Base-by-base conservation (phyloP, 1,284 basidiomycete genomes). In the Moniliophthora roreri region DNA sequence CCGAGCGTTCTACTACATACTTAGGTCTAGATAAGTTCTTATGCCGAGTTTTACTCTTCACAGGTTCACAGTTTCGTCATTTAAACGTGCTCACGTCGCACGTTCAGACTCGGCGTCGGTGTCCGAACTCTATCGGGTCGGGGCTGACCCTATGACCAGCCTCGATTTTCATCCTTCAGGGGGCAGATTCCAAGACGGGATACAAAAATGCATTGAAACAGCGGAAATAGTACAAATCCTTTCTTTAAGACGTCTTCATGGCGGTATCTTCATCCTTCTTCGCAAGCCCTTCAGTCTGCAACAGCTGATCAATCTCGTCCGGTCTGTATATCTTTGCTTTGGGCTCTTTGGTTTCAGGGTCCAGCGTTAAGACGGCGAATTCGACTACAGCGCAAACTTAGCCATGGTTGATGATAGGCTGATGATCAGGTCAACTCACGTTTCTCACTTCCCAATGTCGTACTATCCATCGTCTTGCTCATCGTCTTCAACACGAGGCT, bases 401-500 rank as follows among this genome's bases (percentile, higher is more conserved):
- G 34, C 37, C 5, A 50, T n/a, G 21, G 41, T 36, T 26, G 50
- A 53, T 32, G 40, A 49, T 24, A 37, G 46, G 48, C 26, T 45
- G 37, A 45, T 28, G 39, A 41, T 39, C 28, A 20, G 16, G 24
- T 34, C n/a, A 4, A 80, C 91, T 67, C 60, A 96, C 95, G 75
- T 71, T 96, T 97, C 74, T 98, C 95, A 67, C 92, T 95, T 48
- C 94, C 91, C 58, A 99, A 73, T 49, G 93, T 95, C 26, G 96
- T 98, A 60, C 93, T 95, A 69, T 99, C 96, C 95, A 99, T 98
- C 45, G 96, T 98, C 83, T 98, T 99, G 80, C 94, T 95, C 88
- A 99, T 93, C 50, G 95, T 91, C 75, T 89, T 91, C 62, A 98
- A 80, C 47, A 93, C 94, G 37, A 99, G 78, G 23, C 83, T 87